Base-by-base conservation (phyloP, 768 basidiomycete genomes). In the Trametes cinnabarina region DNA sequence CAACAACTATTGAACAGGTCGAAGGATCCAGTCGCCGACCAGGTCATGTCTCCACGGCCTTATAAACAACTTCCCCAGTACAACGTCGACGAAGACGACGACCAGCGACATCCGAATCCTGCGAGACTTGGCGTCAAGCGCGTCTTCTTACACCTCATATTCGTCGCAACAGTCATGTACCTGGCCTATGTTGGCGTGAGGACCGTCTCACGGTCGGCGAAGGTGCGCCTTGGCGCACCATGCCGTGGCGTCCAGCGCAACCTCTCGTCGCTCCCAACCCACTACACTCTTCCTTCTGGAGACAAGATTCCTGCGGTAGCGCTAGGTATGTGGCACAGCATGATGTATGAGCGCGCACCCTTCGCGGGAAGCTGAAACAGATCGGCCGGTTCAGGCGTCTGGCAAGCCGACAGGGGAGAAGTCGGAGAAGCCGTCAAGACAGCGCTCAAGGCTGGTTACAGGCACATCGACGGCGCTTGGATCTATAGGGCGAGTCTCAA, bases 381-480 rank as follows among this genome's bases (percentile, higher is more conserved):
- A 48, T 17, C 7, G 25, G 37, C 14, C 30, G 15, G 17, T 9
- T 3, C 41, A 86, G 86, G 86, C 37, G 83, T 86, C 15, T 88
- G 86, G 86, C 77, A 83, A 61, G 78, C 88, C 22, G 66, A 65
- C 12, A 71, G 53, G 32, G 81, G 77, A 40, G 81, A 88, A 62
- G 89, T 90, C 40, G 88, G 87, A 1, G 68, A 72, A 14, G 88
- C 88, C 20, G 86, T 91, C 57, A 84, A 83, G 81, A 73, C 79
- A 3, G 87, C 87, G 1, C 67, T 90, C 52, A 73, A 76, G 23
- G 73, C 80, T 5, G 87, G 88, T 0, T 90, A 90, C 63, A 77
- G 82, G 58, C 88, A 88, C 65, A 86, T 90, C 43, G 88, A 88
- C 62, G 87, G 81, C 17, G 88, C 87, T 39, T 90, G 86, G 86